phyloP scores from a whole-genome alignment of 257 asterid genomes.

The Perilla frutescens region DNA sequence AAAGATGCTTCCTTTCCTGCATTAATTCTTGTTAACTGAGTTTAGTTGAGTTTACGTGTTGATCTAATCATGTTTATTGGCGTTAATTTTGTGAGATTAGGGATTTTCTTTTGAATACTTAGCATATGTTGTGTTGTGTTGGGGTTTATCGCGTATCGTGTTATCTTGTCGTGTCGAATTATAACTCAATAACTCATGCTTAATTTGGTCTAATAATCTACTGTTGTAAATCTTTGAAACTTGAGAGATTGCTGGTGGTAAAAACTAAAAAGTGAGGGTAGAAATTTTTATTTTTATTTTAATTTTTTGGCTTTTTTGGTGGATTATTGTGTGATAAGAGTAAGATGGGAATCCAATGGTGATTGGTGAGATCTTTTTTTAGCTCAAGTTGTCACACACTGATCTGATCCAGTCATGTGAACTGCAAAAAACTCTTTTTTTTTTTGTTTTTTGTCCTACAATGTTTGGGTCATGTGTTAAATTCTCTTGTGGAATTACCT shows the following conservation, averaged over 20 bases:
- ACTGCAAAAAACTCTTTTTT: neutral
- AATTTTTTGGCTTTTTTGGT: slow-evolving; percentile 28
- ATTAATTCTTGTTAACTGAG: slow-evolving; percentile 8
- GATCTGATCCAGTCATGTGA: slow-evolving; percentile 8
- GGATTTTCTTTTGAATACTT: too few species aligned
- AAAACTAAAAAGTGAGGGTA: slow-evolving; percentile 1
- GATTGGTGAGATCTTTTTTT: slow-evolving; percentile 7
- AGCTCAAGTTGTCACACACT: slow-evolving; percentile 1
- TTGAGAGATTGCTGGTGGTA: neutral
- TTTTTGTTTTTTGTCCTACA: neutral
- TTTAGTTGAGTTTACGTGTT: slow-evolving; percentile 18
- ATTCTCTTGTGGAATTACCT: neutral
- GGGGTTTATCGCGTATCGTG: too few species aligned
- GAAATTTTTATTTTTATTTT: slow-evolving; percentile 28
- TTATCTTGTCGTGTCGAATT: too few species aligned
- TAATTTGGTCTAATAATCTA: neutral
- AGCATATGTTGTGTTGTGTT: too few species aligned
- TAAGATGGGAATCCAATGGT: slow-evolving; percentile 32
- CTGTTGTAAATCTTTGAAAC: neutral
- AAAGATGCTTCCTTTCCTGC: slow-evolving; percentile 21
- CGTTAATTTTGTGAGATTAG: too few species aligned
- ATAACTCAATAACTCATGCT: too few species aligned
- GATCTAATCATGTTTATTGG: neutral
- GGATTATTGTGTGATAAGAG: slow-evolving; percentile 27
- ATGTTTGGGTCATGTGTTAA: neutral